Conservation (phyloP, 257 asterid genomes). For the Rauvolfia tetraphylla region DNA sequence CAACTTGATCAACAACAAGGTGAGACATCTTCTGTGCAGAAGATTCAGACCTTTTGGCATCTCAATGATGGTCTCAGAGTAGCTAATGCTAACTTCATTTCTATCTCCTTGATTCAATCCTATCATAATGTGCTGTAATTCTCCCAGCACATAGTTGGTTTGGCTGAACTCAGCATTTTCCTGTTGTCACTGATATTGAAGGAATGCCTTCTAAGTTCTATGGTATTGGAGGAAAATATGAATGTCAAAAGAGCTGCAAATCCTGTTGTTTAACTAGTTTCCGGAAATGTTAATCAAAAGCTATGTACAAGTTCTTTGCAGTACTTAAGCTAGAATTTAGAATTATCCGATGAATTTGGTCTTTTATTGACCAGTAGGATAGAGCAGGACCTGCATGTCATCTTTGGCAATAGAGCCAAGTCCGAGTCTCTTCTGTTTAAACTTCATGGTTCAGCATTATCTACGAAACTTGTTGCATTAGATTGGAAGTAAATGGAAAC, state of each 20-base stretch:
- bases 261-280: neutral
- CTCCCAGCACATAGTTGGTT: neutral
- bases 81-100: neutral
- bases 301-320: neutral
- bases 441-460: neutral
- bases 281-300: neutral
- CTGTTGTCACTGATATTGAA: no score
- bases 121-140: neutral
- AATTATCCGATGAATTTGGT: neutral
- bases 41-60: neutral
- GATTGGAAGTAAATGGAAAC: neutral
- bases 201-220: neutral
- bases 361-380: neutral
- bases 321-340: neutral
- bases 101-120: neutral
- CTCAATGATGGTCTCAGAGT: neutral
- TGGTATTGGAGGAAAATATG: neutral
- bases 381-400: neutral
- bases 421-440: neutral
- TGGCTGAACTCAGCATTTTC: neutral
- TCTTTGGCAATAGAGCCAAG: neutral
- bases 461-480: neutral
- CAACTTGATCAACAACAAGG: conserved; percentile 93
- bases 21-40: conserved; percentile 18
- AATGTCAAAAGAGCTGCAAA: no score